These are phyloP conservation scores for Metschnikowia henanensis DNA, from an alignment of 805 yeast genomes.

Conservation along the genomic window DNA sequence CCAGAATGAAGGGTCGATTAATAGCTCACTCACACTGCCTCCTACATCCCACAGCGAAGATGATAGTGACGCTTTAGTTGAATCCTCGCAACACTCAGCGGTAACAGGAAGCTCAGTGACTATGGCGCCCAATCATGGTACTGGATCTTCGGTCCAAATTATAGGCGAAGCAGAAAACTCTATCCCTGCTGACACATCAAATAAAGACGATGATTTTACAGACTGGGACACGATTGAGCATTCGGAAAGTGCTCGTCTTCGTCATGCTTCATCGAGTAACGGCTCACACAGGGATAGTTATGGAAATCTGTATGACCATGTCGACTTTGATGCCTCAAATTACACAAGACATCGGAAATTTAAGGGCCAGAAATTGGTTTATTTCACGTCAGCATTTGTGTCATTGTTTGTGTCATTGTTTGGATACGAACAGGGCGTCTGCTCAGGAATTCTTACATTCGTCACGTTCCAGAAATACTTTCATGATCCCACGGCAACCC, in stretches of 20 bases:
- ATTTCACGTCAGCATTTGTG: slow-evolving; percentile 46
- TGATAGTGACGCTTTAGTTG: not conserved
- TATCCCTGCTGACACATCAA: not conserved
- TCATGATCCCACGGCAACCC: slow-evolving; percentile 18
- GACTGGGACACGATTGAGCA: slow-evolving; percentile 17
- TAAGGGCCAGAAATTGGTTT: slow-evolving; percentile 41
- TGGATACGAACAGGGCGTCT: slow-evolving; percentile 66
- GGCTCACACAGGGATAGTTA: slow-evolving; percentile 25
- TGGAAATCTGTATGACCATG: slow-evolving; percentile 36
- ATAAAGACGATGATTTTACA: slow-evolving; percentile 14
- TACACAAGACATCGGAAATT: slow-evolving; percentile 33
- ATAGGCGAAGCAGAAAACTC: not conserved
- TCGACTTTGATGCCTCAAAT: slow-evolving; percentile 35
- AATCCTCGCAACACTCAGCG: not conserved
- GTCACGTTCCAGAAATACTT: slow-evolving; percentile 53
- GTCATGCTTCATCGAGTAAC: slow-evolving; percentile 1
- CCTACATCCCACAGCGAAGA: slow-evolving; percentile 1
- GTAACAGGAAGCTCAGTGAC: not conserved
- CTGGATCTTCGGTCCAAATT: not conserved
- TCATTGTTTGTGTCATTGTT: slow-evolving; percentile 40
- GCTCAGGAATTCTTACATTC: slow-evolving; percentile 83
- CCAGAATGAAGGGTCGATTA: not conserved
- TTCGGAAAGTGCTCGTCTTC: slow-evolving; percentile 12
- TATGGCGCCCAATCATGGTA: not conserved
- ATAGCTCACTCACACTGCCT: slow-evolving; percentile 5